Base-by-base conservation (phyloP, 73 alveolate genomes). In the Paraurostyla sp. region DNA sequence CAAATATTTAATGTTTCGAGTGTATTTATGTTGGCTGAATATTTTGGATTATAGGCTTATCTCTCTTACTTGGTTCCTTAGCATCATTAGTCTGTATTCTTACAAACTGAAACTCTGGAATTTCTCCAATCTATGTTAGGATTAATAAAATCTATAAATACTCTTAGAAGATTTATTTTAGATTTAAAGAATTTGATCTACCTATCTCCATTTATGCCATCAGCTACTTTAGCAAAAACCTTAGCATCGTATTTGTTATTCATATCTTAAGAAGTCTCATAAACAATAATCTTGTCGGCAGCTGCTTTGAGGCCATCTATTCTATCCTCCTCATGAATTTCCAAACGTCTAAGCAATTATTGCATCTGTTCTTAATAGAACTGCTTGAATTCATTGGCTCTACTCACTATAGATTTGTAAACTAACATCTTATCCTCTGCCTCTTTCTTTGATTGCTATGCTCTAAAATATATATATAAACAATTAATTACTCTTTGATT, bases 191-290 rank as follows among this genome's bases (percentile, higher is more conserved):
- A 73, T 36, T 43, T 73, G 7, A 73, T 73, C 50, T 73, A 25
- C 30, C 27, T 49, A 29, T 43, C 71, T 9, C 38, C 71, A 46
- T 73, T 73, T n/a, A 73, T 73, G 11, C 27, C 50, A 9, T 73
- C 86, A 4, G 59, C 23, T 25, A 43, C 59, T 30, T 43, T 73
- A 45, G 51, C 86, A 73, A 73, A 73, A 2, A 56, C 86, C 48
- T 73, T 73, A 15, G 86, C 86, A 73, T 73, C 86, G 46, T 73
- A 73, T 73, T 73, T 73, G 46, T 73, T 73, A 49, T 73, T 73
- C 86, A 73, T 73, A n/a, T 73, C 86, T 45, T 73, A 48, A 3
- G 65, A 48, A 0, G 86, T 73, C 27, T 73, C 86, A 45, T 73
- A 73, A 13, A 73, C 86, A 43, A 73, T 73, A 25, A 73, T 73